Evolutionary conservation across 2,329 filamentous ascomycete species (phyloP).

Genomic region (Fusarium clavum): DNA sequence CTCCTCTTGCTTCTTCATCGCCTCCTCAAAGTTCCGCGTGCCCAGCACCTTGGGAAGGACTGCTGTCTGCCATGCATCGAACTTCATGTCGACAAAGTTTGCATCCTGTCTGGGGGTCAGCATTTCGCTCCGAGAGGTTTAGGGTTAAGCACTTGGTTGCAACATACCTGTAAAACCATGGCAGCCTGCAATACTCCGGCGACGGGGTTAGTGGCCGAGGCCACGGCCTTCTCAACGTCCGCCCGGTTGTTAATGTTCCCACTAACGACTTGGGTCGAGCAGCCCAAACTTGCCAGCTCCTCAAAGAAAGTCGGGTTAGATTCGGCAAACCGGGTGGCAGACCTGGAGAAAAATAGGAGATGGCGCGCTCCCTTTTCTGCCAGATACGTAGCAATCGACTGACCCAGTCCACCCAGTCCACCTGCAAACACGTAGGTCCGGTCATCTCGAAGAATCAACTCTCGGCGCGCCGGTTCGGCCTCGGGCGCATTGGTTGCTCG

Average conservation of each 20-base stretch:
- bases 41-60: conserved; percentile 11
- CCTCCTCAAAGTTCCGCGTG: conserved; percentile 42
- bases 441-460: conserved; percentile 2
- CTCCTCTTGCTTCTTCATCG: conserved; percentile 1
- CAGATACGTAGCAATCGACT: conserved; percentile 13
- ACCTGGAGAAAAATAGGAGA: conserved; percentile 25
- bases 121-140: not conserved
- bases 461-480: conserved; percentile 9
- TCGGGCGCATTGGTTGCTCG: conserved; percentile 13
- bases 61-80: conserved; percentile 12
- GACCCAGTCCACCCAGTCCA: conserved; percentile 35
- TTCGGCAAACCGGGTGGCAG: conserved; percentile 5
- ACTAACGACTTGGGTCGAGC: conserved; percentile 28
- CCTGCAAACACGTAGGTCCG: conserved; percentile 45
- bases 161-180: conserved; percentile 11
- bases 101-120: conserved; percentile 2
- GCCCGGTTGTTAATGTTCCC: conserved; percentile 49
- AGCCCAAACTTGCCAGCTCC: conserved; percentile 4
- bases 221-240: conserved; percentile 44
- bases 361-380: conserved; percentile 11
- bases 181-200: conserved; percentile 8
- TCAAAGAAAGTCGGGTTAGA: conserved; percentile 6
- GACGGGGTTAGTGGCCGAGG: not conserved
- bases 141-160: not conserved
- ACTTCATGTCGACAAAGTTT: conserved; percentile 16